These are phyloP conservation scores for Linderniella brevidens DNA, from an alignment of 257 asterid species.

Conservation along the genomic window DNA sequence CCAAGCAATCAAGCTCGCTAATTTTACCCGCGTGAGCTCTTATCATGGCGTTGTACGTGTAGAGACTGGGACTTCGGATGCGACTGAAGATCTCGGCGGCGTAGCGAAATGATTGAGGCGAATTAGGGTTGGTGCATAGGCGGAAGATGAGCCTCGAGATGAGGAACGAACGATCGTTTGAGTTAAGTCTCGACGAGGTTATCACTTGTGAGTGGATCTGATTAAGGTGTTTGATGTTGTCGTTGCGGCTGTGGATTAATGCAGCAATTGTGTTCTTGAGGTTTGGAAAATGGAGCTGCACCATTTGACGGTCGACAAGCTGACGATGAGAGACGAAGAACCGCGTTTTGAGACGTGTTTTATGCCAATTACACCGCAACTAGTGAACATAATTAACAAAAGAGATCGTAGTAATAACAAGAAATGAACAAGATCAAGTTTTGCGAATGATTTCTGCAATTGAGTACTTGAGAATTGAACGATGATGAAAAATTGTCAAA, in stretches of 20 bases:
- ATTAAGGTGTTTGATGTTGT: slow-evolving; percentile 26
- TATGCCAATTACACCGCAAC: too few relatives aligned
- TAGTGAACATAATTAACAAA: too few relatives aligned
- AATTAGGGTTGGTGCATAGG: slow-evolving; percentile 27
- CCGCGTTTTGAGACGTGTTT: too few relatives aligned
- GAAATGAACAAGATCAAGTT: too few relatives aligned
- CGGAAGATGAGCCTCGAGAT: slow-evolving; percentile 48
- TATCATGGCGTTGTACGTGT: slow-evolving; percentile 50
- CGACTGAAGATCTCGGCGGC: slow-evolving; percentile 29
- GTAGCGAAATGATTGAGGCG: slow-evolving; percentile 23
- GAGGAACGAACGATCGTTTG: slow-evolving; percentile 29
- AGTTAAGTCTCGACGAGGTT: slow-evolving; percentile 24
- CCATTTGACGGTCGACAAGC: slow-evolving; percentile 13
- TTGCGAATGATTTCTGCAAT: too few relatives aligned
- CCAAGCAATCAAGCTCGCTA: slow-evolving; percentile 17
- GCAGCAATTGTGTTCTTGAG: slow-evolving; percentile 25
- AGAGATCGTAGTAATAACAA: too few relatives aligned
- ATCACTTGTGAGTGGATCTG: slow-evolving; percentile 47
- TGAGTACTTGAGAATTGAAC: too few relatives aligned
- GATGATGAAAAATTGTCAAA: too few relatives aligned
- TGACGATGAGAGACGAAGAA: too few relatives aligned
- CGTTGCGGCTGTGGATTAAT: slow-evolving; percentile 39
- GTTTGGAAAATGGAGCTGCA: slow-evolving; percentile 15
- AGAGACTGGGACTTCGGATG: slow-evolving; percentile 29
- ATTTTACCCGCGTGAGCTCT: slow-evolving; percentile 43